A percentile compares a stretch with the other conserved stretches of the same genome.
Evolutionary conservation across 371 early-diverging fungal species (phyloP).

Genomic region (Funneliformis caledonium): DNA sequence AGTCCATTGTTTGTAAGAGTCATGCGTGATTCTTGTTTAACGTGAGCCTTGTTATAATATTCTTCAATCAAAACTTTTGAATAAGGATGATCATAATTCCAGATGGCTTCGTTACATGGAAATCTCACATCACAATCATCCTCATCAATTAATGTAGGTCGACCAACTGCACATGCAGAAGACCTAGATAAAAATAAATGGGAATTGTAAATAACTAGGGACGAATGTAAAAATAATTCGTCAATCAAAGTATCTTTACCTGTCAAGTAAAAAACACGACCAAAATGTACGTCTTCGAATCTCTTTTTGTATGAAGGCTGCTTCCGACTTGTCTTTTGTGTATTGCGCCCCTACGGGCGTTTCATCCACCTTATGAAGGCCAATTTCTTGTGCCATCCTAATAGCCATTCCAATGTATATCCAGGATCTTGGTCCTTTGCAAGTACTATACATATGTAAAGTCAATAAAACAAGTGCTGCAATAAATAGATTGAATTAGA

Average conservation of each 20-base stretch:
- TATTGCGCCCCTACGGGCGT: background rate
- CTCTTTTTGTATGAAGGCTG: constrained; percentile 29
- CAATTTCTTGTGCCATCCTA: constrained; percentile 45
- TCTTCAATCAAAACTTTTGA: background rate
- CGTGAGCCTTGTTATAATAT: background rate
- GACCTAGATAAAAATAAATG: background rate
- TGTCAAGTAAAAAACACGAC: constrained; percentile 34
- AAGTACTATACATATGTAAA: constrained; percentile 66
- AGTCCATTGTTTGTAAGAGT: constrained; percentile 8
- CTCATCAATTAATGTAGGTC: constrained; percentile 35
- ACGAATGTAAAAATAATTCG: too few relatives aligned
- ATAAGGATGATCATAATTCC: constrained; percentile 21
- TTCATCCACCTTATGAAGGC: constrained; percentile 22
- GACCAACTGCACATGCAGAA: constrained; percentile 33
- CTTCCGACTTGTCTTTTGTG: background rate
- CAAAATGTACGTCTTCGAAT: constrained; percentile 32
- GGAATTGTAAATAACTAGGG: too few relatives aligned
- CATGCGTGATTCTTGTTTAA: background rate
- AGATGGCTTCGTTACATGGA: constrained; percentile 15
- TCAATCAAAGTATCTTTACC: constrained; percentile 3
- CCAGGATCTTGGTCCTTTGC: constrained; percentile 65
- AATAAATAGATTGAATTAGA: background rate
- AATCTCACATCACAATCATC: constrained; percentile 35
- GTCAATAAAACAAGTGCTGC: constrained; percentile 47
- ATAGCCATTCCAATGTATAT: constrained; percentile 68